A percentile compares a stretch with the other conserved stretches of the same genome.
These are phyloP conservation scores for Backusella westeae DNA, from an alignment of 192 early-diverging fungal genomes.

Conservation along the genomic window DNA sequence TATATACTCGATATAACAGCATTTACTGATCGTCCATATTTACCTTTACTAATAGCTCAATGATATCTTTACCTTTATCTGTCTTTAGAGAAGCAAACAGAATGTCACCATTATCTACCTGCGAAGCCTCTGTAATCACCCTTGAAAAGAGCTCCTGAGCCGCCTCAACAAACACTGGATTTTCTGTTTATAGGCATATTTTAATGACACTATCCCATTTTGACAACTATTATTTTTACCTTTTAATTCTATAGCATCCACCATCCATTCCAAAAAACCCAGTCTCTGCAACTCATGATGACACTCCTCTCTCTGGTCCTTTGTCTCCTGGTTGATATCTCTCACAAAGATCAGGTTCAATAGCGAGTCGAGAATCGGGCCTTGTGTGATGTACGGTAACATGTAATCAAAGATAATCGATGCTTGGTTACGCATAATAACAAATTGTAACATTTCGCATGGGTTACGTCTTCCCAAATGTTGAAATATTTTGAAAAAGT, in stretches of 20 bases:
- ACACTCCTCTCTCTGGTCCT: conserved; percentile 14
- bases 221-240: background rate
- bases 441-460: conserved; percentile 24
- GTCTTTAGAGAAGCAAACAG: conserved; percentile 14
- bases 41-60: conserved; percentile 21
- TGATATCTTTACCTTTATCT: conserved; percentile 13
- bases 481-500: conserved; percentile 34
- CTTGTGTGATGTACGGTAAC: conserved; percentile 27
- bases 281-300: conserved; percentile 10
- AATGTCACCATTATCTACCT: conserved; percentile 25
- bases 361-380: conserved; percentile 14
- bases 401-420: conserved; percentile 22
- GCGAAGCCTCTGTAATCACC: conserved; percentile 23
- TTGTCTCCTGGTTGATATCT: conserved; percentile 21
- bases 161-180: conserved; percentile 12
- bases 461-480: conserved; percentile 29
- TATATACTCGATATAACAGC: too few species aligned
- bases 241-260: conserved; percentile 20
- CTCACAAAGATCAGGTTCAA: conserved; percentile 26
- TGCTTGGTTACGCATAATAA: conserved; percentile 19
- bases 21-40: background rate
- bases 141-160: conserved; percentile 26
- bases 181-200: background rate
- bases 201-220: background rate
- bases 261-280: conserved; percentile 17